Base-by-base conservation (phyloP, 2,329 filamentous ascomycete species). In the Pestalotiopsis sp. region DNA sequence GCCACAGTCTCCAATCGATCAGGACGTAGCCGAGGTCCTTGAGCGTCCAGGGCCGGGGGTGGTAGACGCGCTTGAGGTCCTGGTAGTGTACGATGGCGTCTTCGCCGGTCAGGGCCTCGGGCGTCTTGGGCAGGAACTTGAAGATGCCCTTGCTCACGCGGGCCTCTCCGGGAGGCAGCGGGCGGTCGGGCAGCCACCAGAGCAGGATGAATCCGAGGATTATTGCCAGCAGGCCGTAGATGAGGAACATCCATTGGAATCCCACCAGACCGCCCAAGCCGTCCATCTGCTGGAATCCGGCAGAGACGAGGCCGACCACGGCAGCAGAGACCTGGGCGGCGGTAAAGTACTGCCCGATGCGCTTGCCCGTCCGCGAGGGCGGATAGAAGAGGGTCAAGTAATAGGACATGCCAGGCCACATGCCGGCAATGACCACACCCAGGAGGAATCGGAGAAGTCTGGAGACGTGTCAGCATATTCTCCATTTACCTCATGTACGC, bases 371-470 rank as follows among this genome's bases (percentile, higher is more conserved):
- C 13, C 93, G 88, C 5, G 92, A 93, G 0, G 94, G 94, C 6
- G 94, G 94, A 77, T 97, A 97, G 84, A 97, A 97, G 7, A 97
- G 86, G 0, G 94, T 97, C 61, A 97, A 85, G 77, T 97, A 97
- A 79, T 96, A 96, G 11, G 93, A 90, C 94, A 97, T 97, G 64
- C 94, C 94, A 0, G 94, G 94, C 94, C 94, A 97, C 91, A 97
- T 94, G 61, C 94, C 94, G 1, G 94, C 94, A 77, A 95, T 95
- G 27, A 97, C 94, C 14, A 96, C 87, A 62, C 94, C 94, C 6
- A 97, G 88, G 12, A 97, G 85, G 68, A 97, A 91, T 7, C 94
- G 91, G 36, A 97, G 86, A n/a, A 97, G 84, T 73, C 88, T 88
- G 59, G 4, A 9, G 20, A 2, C 25, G 25, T 56, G 72, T 36